These are phyloP conservation scores for Rhipidocladum racemiflorum DNA, from an alignment of 176 grass and related monocot species.

Conservation along the genomic window DNA sequence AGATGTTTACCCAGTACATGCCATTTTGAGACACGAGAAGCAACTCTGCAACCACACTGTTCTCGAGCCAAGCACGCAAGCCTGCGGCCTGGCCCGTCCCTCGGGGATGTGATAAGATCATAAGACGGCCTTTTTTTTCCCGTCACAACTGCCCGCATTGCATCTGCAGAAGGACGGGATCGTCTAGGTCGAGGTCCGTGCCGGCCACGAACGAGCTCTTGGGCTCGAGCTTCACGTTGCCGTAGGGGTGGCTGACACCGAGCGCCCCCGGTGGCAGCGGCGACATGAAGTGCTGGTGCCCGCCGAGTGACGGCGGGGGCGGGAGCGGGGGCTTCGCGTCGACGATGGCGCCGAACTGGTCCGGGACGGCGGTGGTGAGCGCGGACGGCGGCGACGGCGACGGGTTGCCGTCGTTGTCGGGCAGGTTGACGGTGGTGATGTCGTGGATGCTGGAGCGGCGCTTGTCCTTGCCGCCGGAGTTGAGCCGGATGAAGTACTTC, in stretches of 20 bases:
- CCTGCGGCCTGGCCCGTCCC: neutral
- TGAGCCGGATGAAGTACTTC: constrained; percentile 94
- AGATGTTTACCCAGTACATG: neutral
- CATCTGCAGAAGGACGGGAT: constrained; percentile 52
- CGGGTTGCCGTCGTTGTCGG: constrained; percentile 44
- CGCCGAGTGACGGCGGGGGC: neutral
- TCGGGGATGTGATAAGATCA: neutral
- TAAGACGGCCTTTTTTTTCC: neutral
- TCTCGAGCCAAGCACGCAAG: neutral
- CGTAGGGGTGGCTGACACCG: constrained; percentile 40
- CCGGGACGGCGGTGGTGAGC: constrained; percentile 19
- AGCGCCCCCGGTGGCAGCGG: neutral
- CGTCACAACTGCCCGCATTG: constrained; percentile 58
- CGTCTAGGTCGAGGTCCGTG: constrained; percentile 5
- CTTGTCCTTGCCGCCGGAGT: constrained; percentile 87
- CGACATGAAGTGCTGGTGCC: constrained; percentile 37
- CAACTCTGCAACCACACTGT: constrained; percentile 3
- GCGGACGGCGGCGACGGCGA: constrained; percentile 56
- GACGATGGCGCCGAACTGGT: constrained; percentile 38
- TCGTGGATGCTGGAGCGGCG: constrained; percentile 98
- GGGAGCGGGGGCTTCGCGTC: constrained; percentile 35
- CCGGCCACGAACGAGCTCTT: constrained; percentile 23
- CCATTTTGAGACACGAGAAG: constrained; percentile 7
- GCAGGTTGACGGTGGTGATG: constrained; percentile 91
- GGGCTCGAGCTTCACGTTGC: constrained; percentile 54